These are phyloP conservation scores for Deinandra increscens DNA, from an alignment of 129 eudicot genomes.

Conservation along the genomic window DNA sequence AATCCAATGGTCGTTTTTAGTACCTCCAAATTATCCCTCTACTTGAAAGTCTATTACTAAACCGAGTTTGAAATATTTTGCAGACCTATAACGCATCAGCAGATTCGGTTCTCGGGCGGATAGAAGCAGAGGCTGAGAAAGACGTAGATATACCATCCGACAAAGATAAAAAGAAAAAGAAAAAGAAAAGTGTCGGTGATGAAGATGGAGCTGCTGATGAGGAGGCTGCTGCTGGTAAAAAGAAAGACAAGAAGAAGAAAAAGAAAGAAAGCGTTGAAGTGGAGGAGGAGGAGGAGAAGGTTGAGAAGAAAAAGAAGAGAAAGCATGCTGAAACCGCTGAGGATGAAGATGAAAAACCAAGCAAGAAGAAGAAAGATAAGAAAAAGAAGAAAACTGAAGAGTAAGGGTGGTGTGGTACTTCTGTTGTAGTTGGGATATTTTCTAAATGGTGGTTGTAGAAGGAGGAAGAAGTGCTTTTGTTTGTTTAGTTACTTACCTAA, in stretches of 20 bases:
- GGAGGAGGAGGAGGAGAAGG: conserved; percentile 27
- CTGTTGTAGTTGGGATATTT: too few species aligned
- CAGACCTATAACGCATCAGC: conserved; percentile 86
- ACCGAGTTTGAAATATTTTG: background rate
- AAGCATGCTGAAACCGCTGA: conserved; percentile 72
- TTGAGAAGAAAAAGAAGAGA: conserved; percentile 68
- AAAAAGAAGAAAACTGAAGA: conserved; percentile 50
- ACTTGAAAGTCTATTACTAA: background rate
- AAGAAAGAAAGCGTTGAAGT: conserved; percentile 22
- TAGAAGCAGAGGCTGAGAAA: conserved; percentile 47
- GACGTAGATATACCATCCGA: conserved; percentile 24
- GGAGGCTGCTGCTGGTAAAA: conserved; percentile 28
- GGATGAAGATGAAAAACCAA: conserved; percentile 35
- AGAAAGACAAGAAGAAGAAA: conserved; percentile 58
- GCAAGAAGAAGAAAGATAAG: conserved; percentile 56
- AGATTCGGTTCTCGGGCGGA: conserved; percentile 64
- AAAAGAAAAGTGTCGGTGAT: conserved; percentile 34
- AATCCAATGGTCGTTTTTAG: background rate
- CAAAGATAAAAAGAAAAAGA: conserved; percentile 47
- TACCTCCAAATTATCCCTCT: too few species aligned
- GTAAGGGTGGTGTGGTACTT: background rate
- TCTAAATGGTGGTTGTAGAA: too few species aligned
- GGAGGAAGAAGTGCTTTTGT: too few species aligned
- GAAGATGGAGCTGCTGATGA: conserved; percentile 40
- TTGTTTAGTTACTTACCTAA: too few species aligned